Percentiles rank a stretch among this genome's conserved stretches.
Conservation (phyloP, 108 stramenopile genomes). For the Nannochloropsis salina region DNA sequence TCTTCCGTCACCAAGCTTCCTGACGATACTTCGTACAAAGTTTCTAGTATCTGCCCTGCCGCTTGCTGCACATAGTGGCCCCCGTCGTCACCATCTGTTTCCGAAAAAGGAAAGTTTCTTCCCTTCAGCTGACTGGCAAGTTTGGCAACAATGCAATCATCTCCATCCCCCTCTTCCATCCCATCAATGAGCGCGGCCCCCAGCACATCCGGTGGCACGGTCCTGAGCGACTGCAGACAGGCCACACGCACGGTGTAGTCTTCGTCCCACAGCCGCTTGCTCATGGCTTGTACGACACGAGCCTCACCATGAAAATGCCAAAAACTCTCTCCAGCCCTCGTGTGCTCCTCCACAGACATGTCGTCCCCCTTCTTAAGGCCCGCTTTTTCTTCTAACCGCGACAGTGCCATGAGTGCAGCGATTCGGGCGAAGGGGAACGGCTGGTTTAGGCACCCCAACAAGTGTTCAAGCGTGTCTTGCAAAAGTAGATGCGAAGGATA, state of each 20-base stretch:
- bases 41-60: neutral
- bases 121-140: neutral
- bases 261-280: neutral
- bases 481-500: neutral
- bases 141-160: neutral
- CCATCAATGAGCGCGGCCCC: neutral
- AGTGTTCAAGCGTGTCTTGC: neutral
- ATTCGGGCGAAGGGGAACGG: neutral
- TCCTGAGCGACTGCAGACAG: neutral
- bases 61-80: neutral
- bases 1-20: neutral
- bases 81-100: neutral
- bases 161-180: neutral
- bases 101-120: neutral
- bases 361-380: neutral
- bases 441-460: neutral
- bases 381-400: slow-evolving; percentile 13
- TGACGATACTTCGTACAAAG: neutral
- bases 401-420: neutral
- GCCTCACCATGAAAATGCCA: neutral
- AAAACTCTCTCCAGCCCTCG: neutral
- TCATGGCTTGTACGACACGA: neutral
- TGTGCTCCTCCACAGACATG: neutral
- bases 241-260: neutral
- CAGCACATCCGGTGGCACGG: neutral